These are phyloP conservation scores for Pyricularia pennisetigena DNA, from an alignment of 2,329 filamentous ascomycete genomes.

Conservation along the genomic window DNA sequence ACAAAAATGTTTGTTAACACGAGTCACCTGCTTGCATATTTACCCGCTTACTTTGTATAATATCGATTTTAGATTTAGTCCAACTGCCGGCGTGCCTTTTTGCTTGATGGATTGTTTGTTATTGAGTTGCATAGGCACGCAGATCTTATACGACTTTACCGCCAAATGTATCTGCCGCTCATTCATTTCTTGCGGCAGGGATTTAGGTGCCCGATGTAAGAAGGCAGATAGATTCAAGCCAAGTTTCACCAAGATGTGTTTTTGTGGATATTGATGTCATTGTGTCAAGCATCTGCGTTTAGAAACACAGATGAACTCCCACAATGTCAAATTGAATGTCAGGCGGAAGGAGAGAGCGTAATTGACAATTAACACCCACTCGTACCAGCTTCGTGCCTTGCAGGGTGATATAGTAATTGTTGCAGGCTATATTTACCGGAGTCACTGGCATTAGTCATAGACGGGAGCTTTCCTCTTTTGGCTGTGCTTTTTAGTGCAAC, in stretches of 20 bases:
- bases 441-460: no score
- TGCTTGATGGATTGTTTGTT: background rate
- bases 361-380: background rate
- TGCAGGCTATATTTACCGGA: no score
- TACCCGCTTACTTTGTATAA: background rate
- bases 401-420: background rate
- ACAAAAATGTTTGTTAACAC: background rate
- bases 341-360: background rate
- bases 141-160: background rate
- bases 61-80: background rate
- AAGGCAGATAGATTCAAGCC: background rate
- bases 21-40: background rate
- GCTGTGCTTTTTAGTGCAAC: no score
- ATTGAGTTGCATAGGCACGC: background rate
- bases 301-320: background rate
- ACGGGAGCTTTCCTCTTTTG: no score
- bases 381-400: background rate
- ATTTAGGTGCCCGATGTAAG: background rate
- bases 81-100: background rate
- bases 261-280: background rate
- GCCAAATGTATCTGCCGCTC: background rate
- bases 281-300: background rate
- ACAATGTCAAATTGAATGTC: background rate
- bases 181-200: background rate
- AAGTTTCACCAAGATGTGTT: background rate